Conservation (phyloP, 441 rosid genomes). For the Geranium incanum region DNA sequence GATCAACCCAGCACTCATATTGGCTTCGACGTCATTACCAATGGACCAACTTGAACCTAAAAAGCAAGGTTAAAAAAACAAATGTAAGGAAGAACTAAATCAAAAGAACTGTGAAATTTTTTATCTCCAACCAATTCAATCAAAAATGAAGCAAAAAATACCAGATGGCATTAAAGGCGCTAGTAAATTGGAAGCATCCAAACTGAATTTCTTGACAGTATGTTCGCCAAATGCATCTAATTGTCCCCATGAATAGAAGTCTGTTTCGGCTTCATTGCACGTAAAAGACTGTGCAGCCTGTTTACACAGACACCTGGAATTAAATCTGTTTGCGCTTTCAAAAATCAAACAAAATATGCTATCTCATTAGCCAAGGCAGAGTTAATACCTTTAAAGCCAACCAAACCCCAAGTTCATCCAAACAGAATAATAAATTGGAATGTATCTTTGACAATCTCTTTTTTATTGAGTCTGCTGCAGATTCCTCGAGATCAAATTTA, state of each 20-base stretch:
- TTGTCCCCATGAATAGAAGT: constrained; percentile 36
- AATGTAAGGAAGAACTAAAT: not conserved
- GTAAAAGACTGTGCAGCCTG: constrained; percentile 74
- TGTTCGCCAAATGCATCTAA: constrained; percentile 34
- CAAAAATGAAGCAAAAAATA: constrained; percentile 22
- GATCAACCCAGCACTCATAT: constrained; percentile 43
- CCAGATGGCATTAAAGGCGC: constrained; percentile 42
- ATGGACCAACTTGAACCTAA: constrained; percentile 40
- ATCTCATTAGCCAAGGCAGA: not conserved
- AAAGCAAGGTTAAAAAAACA: constrained; percentile 11
- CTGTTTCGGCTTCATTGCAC: constrained; percentile 37
- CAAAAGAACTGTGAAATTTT: not conserved
- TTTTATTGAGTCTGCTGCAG: constrained; percentile 27
- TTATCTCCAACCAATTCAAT: constrained; percentile 5
- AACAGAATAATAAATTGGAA: constrained; percentile 50
- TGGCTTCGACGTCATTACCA: constrained; percentile 26
- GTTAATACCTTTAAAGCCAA: constrained; percentile 64
- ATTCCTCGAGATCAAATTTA: constrained; percentile 35
- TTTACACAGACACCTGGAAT: constrained; percentile 18
- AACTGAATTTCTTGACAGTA: constrained; percentile 40
- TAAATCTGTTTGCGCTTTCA: not conserved
- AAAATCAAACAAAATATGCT: constrained; percentile 10
- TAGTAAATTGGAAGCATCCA: constrained; percentile 41
- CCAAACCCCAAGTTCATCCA: constrained; percentile 68
- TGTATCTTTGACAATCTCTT: constrained; percentile 40